Conservation (phyloP, 768 basidiomycete species). For the Pleurotus djamor region DNA sequence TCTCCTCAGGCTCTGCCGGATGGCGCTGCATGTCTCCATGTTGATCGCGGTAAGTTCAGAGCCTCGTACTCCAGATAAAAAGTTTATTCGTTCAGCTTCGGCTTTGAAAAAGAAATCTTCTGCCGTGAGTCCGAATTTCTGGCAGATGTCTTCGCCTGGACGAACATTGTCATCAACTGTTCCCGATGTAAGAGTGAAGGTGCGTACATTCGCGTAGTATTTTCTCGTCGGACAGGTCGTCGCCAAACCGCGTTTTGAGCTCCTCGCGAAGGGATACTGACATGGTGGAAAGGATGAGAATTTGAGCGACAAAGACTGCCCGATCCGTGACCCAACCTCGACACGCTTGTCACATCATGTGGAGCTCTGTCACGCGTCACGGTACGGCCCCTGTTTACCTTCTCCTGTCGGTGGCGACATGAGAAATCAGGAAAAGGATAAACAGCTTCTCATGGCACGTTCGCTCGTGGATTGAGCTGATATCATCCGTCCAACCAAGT, state of each 20-base stretch:
- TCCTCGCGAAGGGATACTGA: slow-evolving; percentile 13
- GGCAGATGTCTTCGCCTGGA: slow-evolving; percentile 63
- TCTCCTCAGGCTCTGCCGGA: slow-evolving; percentile 49
- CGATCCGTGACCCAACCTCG: background rate
- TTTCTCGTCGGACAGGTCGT: slow-evolving; percentile 32
- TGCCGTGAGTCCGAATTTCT: slow-evolving; percentile 53
- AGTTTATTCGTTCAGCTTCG: slow-evolving; percentile 42
- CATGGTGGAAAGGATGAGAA: background rate
- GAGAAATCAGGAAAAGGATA: too few species aligned
- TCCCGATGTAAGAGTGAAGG: background rate
- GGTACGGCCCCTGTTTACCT: too few species aligned
- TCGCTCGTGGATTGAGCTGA: too few species aligned
- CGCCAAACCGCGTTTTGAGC: slow-evolving; percentile 22
- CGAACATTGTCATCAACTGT: slow-evolving; percentile 1
- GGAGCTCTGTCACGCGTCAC: background rate
- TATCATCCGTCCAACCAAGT: too few species aligned
- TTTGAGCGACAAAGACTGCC: background rate
- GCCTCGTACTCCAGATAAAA: slow-evolving; percentile 29
- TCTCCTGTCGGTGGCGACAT: too few species aligned
- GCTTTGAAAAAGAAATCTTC: slow-evolving; percentile 64
- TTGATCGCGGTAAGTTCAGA: slow-evolving; percentile 37
- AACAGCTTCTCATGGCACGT: too few species aligned
- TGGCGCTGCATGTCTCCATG: slow-evolving; percentile 45
- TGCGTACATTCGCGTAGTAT: slow-evolving; percentile 51
- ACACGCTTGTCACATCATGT: background rate